Percentiles rank a stretch among this genome's conserved stretches.
phyloP scores from a whole-genome alignment of 2,329 filamentous ascomycete genomes.

The Aaosphaeria pasadenensis region DNA sequence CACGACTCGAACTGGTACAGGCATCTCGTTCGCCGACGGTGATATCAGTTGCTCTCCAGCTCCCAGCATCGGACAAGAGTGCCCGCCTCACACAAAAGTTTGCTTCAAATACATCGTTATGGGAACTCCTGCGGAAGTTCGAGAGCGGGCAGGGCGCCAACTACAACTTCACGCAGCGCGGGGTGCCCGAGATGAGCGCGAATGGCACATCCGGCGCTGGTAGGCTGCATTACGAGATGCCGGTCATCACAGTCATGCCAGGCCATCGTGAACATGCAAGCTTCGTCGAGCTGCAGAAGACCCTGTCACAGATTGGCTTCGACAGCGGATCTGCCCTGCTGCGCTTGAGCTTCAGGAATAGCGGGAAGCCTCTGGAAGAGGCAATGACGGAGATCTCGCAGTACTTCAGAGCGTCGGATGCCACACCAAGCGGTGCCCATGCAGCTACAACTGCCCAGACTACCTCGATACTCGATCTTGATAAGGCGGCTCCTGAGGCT shows the following conservation, averaged over 20 bases:
- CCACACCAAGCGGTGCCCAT: constrained; percentile 21
- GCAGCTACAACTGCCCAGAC: constrained; percentile 23
- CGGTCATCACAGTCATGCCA: constrained; percentile 79
- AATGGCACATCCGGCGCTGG: constrained; percentile 59
- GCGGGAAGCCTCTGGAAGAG: constrained; percentile 75
- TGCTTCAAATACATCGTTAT: constrained; percentile 81
- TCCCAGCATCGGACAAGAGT: constrained; percentile 71
- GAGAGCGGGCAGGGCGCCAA: constrained; percentile 57
- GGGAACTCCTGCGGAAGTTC: constrained; percentile 86
- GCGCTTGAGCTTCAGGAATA: constrained; percentile 71
- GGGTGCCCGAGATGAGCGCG: constrained; percentile 61
- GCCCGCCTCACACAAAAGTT: constrained; percentile 80
- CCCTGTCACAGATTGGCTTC: constrained; percentile 79
- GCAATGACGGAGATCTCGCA: constrained; percentile 78
- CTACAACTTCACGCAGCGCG: constrained; percentile 80
- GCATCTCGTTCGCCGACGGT: constrained; percentile 81
- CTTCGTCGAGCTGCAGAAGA: constrained; percentile 84
- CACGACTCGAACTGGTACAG: constrained; percentile 88
- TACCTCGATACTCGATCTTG: constrained; percentile 18
- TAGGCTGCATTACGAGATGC: constrained; percentile 83
- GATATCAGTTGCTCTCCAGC: constrained; percentile 83
- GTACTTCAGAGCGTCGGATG: constrained; percentile 60
- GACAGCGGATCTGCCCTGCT: constrained; percentile 80
- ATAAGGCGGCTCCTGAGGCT: constrained; percentile 22
- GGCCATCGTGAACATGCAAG: constrained; percentile 64